phyloP scores from a whole-genome alignment of 2,329 filamentous ascomycete species.

The Xylaria sp. region DNA sequence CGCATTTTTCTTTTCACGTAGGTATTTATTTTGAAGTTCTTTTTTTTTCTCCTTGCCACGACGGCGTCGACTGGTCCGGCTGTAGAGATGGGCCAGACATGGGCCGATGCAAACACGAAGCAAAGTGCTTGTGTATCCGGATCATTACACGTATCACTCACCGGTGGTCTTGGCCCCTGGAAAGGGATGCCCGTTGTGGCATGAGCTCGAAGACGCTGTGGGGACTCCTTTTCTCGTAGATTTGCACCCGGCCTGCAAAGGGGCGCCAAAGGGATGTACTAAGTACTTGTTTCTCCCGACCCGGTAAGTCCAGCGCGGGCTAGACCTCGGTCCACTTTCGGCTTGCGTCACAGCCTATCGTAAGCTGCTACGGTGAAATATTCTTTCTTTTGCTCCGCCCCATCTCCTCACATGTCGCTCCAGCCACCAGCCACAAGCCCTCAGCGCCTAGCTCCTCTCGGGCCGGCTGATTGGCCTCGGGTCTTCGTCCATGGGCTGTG shows the following conservation, averaged over 20 bases:
- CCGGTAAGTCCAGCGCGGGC: not conserved
- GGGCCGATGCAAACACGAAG: constrained; percentile 15
- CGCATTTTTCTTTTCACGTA: constrained; percentile 5
- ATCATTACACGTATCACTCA: not conserved
- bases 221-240: constrained; percentile 6
- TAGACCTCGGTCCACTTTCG: not conserved
- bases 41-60: no score
- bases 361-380: not conserved
- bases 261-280: constrained; percentile 11
- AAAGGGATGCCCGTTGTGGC: not conserved
- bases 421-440: constrained; percentile 5
- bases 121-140: constrained; percentile 20
- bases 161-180: not conserved
- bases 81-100: constrained; percentile 1
- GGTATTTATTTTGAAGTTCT: not conserved
- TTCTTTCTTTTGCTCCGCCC: not conserved
- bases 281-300: constrained; percentile 7
- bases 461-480: not conserved
- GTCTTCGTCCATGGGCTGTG: not conserved
- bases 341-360: constrained; percentile 1
- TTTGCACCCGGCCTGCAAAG: not conserved
- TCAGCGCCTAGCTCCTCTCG: no score
- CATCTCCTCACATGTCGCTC: not conserved
- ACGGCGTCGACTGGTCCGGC: constrained; percentile 12
- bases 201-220: constrained; percentile 10